These are phyloP conservation scores for Hansfordia pulvinata DNA, from an alignment of 2,329 filamentous ascomycete species.

Conservation along the genomic window DNA sequence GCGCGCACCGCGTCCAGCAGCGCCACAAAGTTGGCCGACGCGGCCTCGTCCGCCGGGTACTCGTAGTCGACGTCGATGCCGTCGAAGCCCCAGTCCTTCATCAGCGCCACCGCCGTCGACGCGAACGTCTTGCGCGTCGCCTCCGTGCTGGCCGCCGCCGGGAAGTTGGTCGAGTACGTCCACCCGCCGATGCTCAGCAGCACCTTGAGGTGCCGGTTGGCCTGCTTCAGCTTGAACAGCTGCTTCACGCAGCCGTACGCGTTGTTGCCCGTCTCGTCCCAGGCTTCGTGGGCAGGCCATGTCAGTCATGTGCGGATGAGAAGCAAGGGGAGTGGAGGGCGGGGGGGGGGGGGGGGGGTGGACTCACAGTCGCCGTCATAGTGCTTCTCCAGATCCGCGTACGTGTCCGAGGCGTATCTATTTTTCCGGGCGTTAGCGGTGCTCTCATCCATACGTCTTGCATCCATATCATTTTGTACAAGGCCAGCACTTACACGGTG, in stretches of 20 bases:
- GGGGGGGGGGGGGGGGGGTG: neutral
- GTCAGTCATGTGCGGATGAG: neutral
- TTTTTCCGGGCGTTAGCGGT: no score
- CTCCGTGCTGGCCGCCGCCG: slow-evolving; percentile 48
- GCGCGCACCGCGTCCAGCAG: slow-evolving; percentile 28
- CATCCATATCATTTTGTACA: no score
- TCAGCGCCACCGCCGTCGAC: slow-evolving; percentile 48
- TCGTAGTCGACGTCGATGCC: slow-evolving; percentile 26
- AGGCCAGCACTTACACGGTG: slow-evolving; percentile 52
- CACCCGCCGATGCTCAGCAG: slow-evolving; percentile 75
- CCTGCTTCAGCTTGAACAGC: slow-evolving; percentile 62
- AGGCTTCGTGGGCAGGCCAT: slow-evolving; percentile 21
- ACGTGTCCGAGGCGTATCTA: slow-evolving; percentile 52
- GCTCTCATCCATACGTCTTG: no score
- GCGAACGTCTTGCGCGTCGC: slow-evolving; percentile 55
- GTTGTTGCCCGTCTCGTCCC: slow-evolving; percentile 54
- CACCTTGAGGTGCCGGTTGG: slow-evolving; percentile 63
- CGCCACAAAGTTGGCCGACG: slow-evolving; percentile 29
- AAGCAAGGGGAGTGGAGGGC: neutral
- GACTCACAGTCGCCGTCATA: slow-evolving; percentile 49
- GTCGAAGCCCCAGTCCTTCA: slow-evolving; percentile 58
- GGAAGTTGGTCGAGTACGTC: slow-evolving; percentile 71
- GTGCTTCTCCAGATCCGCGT: slow-evolving; percentile 60
- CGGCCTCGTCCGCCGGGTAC: slow-evolving; percentile 20
- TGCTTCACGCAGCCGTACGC: slow-evolving; percentile 75